Evolutionary conservation across 2,329 filamentous ascomycete species (phyloP).

Genomic region (Purpureocillium takamizusanense): DNA sequence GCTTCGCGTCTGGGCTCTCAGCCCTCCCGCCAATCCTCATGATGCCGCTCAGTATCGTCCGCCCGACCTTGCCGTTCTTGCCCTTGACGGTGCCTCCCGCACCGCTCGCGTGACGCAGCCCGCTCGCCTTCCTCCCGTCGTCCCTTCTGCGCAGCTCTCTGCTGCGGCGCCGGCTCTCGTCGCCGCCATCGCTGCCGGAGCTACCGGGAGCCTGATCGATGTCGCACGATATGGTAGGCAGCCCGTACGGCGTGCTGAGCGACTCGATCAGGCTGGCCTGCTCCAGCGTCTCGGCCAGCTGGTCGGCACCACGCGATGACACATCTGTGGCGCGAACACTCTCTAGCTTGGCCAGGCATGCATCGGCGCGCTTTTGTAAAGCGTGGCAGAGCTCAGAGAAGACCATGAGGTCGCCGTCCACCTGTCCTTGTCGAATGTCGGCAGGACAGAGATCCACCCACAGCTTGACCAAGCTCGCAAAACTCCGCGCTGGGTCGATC

Average conservation of each 20-base stretch:
- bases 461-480: constrained; percentile 72
- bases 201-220: constrained; percentile 34
- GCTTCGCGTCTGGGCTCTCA: constrained; percentile 30
- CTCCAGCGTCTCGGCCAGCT: constrained; percentile 40
- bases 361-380: constrained; percentile 41
- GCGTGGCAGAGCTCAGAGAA: constrained; percentile 43
- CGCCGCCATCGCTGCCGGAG: constrained; percentile 37
- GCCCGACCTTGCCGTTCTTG: constrained; percentile 30
- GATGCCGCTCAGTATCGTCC: constrained; percentile 33
- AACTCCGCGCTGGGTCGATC: constrained; percentile 79
- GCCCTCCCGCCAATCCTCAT: constrained; percentile 32
- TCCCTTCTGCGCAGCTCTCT: constrained; percentile 22
- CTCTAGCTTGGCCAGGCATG: constrained; percentile 42
- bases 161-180: constrained; percentile 19
- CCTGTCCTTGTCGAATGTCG: constrained; percentile 22
- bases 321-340: constrained; percentile 29
- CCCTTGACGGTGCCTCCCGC: constrained; percentile 19
- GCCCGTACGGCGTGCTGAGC: constrained; percentile 18
- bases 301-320: constrained; percentile 19
- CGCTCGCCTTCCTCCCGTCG: constrained; percentile 17
- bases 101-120: constrained; percentile 17
- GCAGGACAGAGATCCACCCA: constrained; percentile 55
- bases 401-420: constrained; percentile 41
- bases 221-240: constrained; percentile 16
- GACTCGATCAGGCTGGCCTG: constrained; percentile 28